Evolutionary conservation across 768 basidiomycete species (phyloP).

Genomic region (Hebeloma cylindrosporum): DNA sequence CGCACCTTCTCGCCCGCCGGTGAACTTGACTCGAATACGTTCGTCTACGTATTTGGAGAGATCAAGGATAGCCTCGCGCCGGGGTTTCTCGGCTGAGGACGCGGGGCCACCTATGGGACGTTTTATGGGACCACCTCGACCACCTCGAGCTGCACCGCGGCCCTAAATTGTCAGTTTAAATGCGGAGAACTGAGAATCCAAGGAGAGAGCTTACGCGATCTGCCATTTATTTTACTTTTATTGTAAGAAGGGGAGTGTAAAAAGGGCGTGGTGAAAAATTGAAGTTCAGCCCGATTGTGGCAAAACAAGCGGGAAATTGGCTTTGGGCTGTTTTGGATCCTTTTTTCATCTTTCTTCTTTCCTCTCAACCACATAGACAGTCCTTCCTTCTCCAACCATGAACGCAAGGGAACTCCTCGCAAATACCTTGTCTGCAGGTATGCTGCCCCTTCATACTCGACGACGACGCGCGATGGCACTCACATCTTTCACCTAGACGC

Average conservation of each 20-base stretch:
- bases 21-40: conserved; percentile 93
- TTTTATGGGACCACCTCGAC: conserved; percentile 45
- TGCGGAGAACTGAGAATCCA: conserved; percentile 23
- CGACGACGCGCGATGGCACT: conserved; percentile 22
- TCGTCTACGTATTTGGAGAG: conserved; percentile 93
- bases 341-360: conserved; percentile 19
- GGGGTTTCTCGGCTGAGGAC: conserved; percentile 69
- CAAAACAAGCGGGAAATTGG: conserved; percentile 15
- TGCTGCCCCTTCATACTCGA: conserved; percentile 38
- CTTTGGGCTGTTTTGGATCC: conserved; percentile 13
- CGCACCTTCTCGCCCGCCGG: conserved; percentile 93
- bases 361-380: conserved; percentile 15
- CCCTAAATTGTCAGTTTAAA: conserved; percentile 49
- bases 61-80: conserved; percentile 93
- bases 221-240: conserved; percentile 43
- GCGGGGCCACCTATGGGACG: conserved; percentile 46
- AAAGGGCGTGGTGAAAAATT: conserved; percentile 25
- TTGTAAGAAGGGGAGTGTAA: conserved; percentile 12
- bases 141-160: conserved; percentile 51
- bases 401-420: conserved; percentile 89
- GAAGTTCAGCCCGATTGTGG: conserved; percentile 22
- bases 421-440: conserved; percentile 90
- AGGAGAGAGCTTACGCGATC: conserved; percentile 53
- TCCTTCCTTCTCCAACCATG: conserved; percentile 52
- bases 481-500: conserved; percentile 56